Evolutionary conservation across 2,329 filamentous ascomycete genomes (phyloP), one percentile per base, ranked within the genome.

Genomic region (Trichoderma oligosporum): DNA sequence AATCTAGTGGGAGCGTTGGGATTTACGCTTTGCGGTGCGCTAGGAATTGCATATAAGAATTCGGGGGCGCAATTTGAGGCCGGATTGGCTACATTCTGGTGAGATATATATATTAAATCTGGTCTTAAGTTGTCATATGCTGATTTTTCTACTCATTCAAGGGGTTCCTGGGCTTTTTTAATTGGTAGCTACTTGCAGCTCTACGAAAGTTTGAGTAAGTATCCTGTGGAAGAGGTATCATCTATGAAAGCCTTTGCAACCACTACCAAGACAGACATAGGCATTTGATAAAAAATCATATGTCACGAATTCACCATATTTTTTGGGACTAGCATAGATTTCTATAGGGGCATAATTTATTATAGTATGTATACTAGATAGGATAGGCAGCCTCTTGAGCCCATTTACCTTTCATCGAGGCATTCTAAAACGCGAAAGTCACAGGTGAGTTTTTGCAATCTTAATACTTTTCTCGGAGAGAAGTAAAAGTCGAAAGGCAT

Each of bases 1-100:
- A 88, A 87, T 63, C 67, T 86, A 2, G 71, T 87, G 18, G 85
- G 85, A 1, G 79, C 80, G 1, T 64, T 87, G 22, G 84, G 84
- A 0, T 87, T 87, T 65, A 86, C 82, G 4, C 71, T 84, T 0
- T 83, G 80, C 59, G 82, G 81, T n/a, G 81, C 77, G 2, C 65
- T 84, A 27, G 82, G 67, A 66, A 7, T 70, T 65, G 22, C 68
- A 73, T 54, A 70, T 58, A 9, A 62, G 47, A 11, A 59, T 66
- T 38, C 61, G 60, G 49, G 57, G 31, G 59, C 59, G 22, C 59
- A 61, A 25, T 61, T 29, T 11, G 25, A 61, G 53, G 59, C 59
- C 33, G 52, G 51, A 7, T 31, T 61, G 46, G 56, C 59, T 68
- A 20, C 27, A 33, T 31, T 73, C 71, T 3, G 73, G 76, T 5